These are phyloP conservation scores for Dissoconium aciculare DNA, from an alignment of 2,329 filamentous ascomycete genomes.

Conservation along the genomic window DNA sequence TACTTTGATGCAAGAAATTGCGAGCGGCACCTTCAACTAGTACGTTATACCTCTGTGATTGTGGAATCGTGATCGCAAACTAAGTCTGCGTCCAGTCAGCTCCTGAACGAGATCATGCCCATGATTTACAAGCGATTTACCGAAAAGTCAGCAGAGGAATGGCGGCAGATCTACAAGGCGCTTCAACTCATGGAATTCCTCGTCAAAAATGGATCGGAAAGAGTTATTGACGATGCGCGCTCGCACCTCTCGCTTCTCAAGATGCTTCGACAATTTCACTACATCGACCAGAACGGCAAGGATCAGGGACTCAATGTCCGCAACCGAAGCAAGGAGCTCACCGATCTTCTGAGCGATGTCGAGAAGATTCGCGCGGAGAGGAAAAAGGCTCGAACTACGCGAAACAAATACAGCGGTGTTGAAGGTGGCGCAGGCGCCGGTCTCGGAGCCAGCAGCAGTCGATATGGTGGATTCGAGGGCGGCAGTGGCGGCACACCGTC, in stretches of 20 bases:
- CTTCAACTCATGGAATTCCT: conserved; percentile 93
- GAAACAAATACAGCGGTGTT: conserved; percentile 90
- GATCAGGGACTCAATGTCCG: conserved; percentile 96
- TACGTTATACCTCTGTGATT: conserved; percentile 35
- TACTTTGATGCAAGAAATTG: conserved; percentile 90
- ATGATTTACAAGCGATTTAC: conserved; percentile 99
- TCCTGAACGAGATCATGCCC: conserved; percentile 98
- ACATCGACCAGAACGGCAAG: conserved; percentile 88
- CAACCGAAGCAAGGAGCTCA: conserved; percentile 88
- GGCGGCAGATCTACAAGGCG: conserved; percentile 96
- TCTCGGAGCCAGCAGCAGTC: conserved; percentile 38
- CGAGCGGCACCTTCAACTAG: conserved; percentile 97
- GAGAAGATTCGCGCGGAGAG: conserved; percentile 60
- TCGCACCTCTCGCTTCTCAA: conserved; percentile 90
- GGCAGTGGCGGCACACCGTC: conserved; percentile 57
- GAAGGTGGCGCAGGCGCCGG: conserved; percentile 61
- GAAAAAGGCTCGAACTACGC: conserved; percentile 81
- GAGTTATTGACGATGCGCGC: conserved; percentile 91
- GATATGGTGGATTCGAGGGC: conserved; percentile 63
- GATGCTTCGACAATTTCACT: conserved; percentile 98
- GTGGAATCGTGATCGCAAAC: neutral
- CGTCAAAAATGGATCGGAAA: conserved; percentile 94
- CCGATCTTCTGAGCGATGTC: conserved; percentile 83
- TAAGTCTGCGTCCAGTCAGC: conserved; percentile 47
- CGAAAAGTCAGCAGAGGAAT: conserved; percentile 94